These are phyloP conservation scores for Trebouxia sp. DNA, from an alignment of 139 green algal genomes.

Conservation along the genomic window DNA sequence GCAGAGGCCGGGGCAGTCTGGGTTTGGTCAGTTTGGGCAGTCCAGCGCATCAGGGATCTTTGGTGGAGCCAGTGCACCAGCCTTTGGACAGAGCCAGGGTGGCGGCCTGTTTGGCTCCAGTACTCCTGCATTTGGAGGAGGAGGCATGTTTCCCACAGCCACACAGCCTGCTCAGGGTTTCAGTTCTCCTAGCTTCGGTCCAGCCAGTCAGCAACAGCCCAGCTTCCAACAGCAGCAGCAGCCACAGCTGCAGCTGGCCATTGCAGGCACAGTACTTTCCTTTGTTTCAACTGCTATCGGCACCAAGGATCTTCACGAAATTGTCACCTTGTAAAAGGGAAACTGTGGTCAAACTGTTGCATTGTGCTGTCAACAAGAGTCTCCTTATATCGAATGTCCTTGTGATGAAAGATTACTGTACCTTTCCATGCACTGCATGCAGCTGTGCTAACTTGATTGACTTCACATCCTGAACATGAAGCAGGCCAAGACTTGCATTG, in stretches of 20 bases:
- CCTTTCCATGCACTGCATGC: too few relatives aligned
- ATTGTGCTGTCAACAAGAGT: too few relatives aligned
- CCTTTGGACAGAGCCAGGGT: conserved; percentile 38
- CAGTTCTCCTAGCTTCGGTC: background rate
- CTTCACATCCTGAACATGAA: too few relatives aligned
- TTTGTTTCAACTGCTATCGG: too few relatives aligned
- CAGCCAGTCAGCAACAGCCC: conserved; percentile 1
- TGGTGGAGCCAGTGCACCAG: background rate
- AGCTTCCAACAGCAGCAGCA: background rate
- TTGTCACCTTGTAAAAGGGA: too few relatives aligned
- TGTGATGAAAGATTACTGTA: too few relatives aligned
- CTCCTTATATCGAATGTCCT: too few relatives aligned
- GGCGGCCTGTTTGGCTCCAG: background rate
- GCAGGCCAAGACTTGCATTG: too few relatives aligned
- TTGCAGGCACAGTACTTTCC: background rate
- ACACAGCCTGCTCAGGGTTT: background rate
- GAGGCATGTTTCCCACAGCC: background rate
- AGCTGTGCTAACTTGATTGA: too few relatives aligned
- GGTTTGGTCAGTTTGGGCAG: background rate
- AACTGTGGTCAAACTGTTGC: too few relatives aligned
- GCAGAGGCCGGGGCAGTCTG: background rate
- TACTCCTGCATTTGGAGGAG: background rate
- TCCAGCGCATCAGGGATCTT: background rate
- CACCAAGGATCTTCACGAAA: too few relatives aligned
- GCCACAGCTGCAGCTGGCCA: background rate